Percentiles rank a stretch among this genome's conserved stretches.
Conservation (phyloP, 345 rosid species). For the Reutealis trisperma region DNA sequence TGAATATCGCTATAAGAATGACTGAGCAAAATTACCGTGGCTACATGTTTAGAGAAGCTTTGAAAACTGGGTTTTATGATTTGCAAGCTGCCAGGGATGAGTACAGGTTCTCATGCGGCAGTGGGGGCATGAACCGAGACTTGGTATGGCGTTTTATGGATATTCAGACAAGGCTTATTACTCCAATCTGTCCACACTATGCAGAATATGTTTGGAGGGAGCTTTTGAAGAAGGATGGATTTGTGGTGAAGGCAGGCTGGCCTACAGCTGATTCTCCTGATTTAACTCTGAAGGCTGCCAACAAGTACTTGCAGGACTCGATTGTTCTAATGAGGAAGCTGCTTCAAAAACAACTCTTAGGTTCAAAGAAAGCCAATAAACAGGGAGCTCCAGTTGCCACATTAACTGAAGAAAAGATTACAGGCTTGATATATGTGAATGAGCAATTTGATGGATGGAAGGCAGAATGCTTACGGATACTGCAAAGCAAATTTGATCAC, state of each 20-base stretch:
- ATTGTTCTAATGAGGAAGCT: constrained; percentile 77
- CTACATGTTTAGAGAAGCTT: constrained; percentile 90
- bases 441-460: constrained; percentile 86
- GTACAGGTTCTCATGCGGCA: constrained; percentile 83
- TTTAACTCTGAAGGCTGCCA: constrained; percentile 74
- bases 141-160: constrained; percentile 77
- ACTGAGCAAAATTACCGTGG: constrained; percentile 66
- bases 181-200: constrained; percentile 95
- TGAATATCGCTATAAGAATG: constrained; percentile 72
- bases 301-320: constrained; percentile 88
- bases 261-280: constrained; percentile 73
- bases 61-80: constrained; percentile 87
- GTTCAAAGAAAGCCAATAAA: constrained; percentile 71
- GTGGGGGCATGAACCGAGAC: constrained; percentile 69
- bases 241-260: constrained; percentile 85
- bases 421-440: constrained; percentile 70
- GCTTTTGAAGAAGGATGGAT: constrained; percentile 76
- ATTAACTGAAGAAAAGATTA: constrained; percentile 48
- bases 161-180: constrained; percentile 81
- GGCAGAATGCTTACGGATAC: constrained; percentile 76
- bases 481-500: constrained; percentile 57
- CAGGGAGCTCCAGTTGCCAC: constrained; percentile 58
- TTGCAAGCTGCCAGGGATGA: constrained; percentile 94
- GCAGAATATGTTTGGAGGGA: constrained; percentile 89
- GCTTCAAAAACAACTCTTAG: constrained; percentile 65